Percentiles rank a stretch among this genome's conserved stretches.
Evolutionary conservation across 2,329 filamentous ascomycete species (phyloP).

Genomic region (Hymenoscyphus infarciens): DNA sequence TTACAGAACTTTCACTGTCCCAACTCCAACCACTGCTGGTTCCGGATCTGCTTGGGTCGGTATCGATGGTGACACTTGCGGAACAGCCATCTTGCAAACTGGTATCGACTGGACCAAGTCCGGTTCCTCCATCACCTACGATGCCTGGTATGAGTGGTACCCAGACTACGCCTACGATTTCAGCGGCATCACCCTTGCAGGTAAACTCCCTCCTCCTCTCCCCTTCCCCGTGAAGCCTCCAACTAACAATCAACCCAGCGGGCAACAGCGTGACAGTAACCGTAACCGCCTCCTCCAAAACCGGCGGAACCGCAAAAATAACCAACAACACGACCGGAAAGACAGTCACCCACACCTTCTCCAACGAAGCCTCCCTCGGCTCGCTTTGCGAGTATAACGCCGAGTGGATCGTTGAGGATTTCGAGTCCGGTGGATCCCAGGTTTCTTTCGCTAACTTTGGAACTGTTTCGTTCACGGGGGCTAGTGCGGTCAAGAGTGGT

Average conservation of each 20-base stretch:
- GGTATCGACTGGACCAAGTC: constrained; percentile 53
- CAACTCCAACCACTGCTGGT: constrained; percentile 44
- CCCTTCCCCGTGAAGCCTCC: background rate
- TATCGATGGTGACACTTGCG: constrained; percentile 58
- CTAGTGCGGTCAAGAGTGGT: constrained; percentile 35
- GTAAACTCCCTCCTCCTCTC: background rate
- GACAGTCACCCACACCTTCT: constrained; percentile 43
- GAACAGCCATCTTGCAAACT: constrained; percentile 52
- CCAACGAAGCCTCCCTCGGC: constrained; percentile 32
- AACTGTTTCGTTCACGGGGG: constrained; percentile 43
- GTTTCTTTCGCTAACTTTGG: constrained; percentile 48
- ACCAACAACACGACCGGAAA: constrained; percentile 45
- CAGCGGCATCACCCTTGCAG: constrained; percentile 11
- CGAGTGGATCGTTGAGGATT: constrained; percentile 53
- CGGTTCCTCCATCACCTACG: constrained; percentile 43
- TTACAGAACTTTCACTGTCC: constrained; percentile 47
- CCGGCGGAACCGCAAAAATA: constrained; percentile 42
- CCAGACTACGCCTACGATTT: constrained; percentile 55
- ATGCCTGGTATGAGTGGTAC: constrained; percentile 61
- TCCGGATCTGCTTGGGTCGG: constrained; percentile 56
- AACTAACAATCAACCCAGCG: constrained; percentile 34
- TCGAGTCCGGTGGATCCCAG: constrained; percentile 40
- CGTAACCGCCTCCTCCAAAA: constrained; percentile 43
- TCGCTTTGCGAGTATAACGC: constrained; percentile 45
- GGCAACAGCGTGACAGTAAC: constrained; percentile 44